phyloP scores from a whole-genome alignment of 2,329 filamentous ascomycete species.

The Aspergillus spinulosporus region DNA sequence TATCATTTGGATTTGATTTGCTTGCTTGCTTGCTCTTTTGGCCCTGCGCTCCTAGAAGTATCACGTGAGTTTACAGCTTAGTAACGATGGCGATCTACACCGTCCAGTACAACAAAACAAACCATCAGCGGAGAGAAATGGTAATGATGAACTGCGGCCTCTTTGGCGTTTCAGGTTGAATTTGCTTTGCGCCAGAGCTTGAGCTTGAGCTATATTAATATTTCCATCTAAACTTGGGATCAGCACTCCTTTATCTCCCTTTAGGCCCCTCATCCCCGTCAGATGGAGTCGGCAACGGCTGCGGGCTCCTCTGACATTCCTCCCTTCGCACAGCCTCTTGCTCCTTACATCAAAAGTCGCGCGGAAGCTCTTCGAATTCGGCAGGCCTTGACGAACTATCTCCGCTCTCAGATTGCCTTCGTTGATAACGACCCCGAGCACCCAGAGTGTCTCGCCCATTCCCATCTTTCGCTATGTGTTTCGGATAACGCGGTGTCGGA shows the following conservation, averaged over 20 bases:
- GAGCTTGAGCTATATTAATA: neutral
- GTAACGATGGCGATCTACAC: conserved; percentile 10
- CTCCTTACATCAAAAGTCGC: conserved; percentile 42
- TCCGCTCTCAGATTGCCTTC: conserved; percentile 39
- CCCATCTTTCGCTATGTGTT: conserved; percentile 39
- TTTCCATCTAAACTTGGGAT: neutral
- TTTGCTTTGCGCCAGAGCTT: neutral
- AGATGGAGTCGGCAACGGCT: conserved; percentile 16
- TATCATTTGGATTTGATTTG: no score
- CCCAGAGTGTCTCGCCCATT: conserved; percentile 24
- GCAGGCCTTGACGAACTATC: conserved; percentile 40
- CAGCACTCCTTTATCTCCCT: neutral
- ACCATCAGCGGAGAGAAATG: neutral
- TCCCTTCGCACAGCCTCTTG: conserved; percentile 35
- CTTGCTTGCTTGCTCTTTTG: no score
- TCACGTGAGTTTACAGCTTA: conserved; percentile 12
- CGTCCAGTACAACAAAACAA: conserved; percentile 10
- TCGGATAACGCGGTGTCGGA: conserved; percentile 33
- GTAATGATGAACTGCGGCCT: neutral
- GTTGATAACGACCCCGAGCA: conserved; percentile 28
- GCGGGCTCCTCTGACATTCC: conserved; percentile 32
- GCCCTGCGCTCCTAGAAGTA: neutral
- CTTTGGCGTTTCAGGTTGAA: conserved; percentile 13
- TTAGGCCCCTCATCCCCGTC: conserved; percentile 25
- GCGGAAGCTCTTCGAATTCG: conserved; percentile 43